These are phyloP conservation scores for Xylaria sp. DNA, from an alignment of 2,329 filamentous ascomycete genomes.

Conservation along the genomic window DNA sequence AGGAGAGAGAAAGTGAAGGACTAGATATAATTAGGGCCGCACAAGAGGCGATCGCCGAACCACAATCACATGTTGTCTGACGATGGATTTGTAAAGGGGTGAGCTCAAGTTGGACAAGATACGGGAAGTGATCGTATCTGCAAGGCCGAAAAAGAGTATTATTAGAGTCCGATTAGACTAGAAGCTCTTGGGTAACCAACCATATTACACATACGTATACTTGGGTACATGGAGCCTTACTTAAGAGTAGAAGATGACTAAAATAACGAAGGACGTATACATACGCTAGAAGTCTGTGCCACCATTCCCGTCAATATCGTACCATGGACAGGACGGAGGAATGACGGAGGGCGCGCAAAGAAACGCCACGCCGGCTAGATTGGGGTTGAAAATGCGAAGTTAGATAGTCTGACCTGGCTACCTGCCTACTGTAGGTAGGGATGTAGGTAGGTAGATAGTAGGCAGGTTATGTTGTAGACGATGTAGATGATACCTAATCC, in stretches of 20 bases:
- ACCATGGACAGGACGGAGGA: slow-evolving; percentile 14
- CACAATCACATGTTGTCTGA: slow-evolving; percentile 36
- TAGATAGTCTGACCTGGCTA: background rate
- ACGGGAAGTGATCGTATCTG: slow-evolving; percentile 37
- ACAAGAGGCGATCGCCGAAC: slow-evolving; percentile 34
- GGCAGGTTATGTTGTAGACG: too few species aligned
- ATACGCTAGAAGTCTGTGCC: slow-evolving; percentile 10
- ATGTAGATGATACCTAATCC: slow-evolving; percentile 1
- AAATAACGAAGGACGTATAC: background rate
- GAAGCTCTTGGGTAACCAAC: slow-evolving; percentile 22
- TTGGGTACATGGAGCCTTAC: slow-evolving; percentile 9
- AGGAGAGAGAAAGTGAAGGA: background rate
- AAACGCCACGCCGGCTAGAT: slow-evolving; percentile 7
- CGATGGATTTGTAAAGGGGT: slow-evolving; percentile 29
- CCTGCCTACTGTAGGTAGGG: too few species aligned
- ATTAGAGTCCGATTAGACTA: slow-evolving; percentile 22
- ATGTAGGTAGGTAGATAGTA: background rate
- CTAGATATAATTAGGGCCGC: slow-evolving; percentile 15
- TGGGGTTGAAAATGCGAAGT: slow-evolving; percentile 6
- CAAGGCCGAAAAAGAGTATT: slow-evolving; percentile 24
- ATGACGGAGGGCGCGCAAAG: slow-evolving; percentile 1
- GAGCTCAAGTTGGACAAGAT: slow-evolving; percentile 36
- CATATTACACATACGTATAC: too few species aligned
- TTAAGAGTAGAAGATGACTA: background rate
- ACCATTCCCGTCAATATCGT: slow-evolving; percentile 25